Evolutionary conservation across 1,139 yeast species (phyloP).

Genomic region (Sugiyamaella pinicola): DNA sequence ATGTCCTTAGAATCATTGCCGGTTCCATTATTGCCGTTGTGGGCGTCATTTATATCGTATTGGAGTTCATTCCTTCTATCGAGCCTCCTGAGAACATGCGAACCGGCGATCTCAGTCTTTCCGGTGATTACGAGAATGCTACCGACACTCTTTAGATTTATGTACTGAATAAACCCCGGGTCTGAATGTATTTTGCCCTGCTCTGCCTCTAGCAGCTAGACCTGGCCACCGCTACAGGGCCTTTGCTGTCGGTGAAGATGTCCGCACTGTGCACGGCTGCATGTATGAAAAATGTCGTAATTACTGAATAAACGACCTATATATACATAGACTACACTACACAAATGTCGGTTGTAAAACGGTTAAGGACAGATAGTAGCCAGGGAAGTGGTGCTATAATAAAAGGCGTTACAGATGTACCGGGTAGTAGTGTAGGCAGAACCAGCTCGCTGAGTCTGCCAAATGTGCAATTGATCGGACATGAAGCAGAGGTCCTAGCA

Average conservation of each 20-base stretch:
- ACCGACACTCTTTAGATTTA: conserved; percentile 38
- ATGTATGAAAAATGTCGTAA: neutral
- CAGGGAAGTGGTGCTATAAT: neutral
- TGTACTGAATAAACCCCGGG: neutral
- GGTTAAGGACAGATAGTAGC: conserved; percentile 2
- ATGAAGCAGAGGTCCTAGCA: conserved; percentile 38
- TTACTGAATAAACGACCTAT: neutral
- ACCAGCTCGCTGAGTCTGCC: conserved; percentile 21
- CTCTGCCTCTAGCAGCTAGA: too few species aligned
- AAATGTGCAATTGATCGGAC: conserved; percentile 28
- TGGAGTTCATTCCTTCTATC: conserved; percentile 71
- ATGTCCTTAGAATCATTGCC: conserved; percentile 56
- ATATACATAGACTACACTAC: neutral
- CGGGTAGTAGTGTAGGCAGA: conserved; percentile 5
- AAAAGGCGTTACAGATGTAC: neutral
- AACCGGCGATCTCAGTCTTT: conserved; percentile 29
- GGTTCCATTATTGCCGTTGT: conserved; percentile 57
- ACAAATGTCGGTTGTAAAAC: conserved; percentile 12
- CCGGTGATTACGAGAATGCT: conserved; percentile 36
- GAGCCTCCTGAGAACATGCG: conserved; percentile 75
- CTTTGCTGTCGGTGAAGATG: too few species aligned
- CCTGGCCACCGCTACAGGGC: too few species aligned
- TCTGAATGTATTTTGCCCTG: too few species aligned
- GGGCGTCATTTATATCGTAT: conserved; percentile 60
- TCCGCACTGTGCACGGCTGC: too few species aligned